Conservation (phyloP, 2,329 filamentous ascomycete genomes). For the Triangularia setosa region DNA sequence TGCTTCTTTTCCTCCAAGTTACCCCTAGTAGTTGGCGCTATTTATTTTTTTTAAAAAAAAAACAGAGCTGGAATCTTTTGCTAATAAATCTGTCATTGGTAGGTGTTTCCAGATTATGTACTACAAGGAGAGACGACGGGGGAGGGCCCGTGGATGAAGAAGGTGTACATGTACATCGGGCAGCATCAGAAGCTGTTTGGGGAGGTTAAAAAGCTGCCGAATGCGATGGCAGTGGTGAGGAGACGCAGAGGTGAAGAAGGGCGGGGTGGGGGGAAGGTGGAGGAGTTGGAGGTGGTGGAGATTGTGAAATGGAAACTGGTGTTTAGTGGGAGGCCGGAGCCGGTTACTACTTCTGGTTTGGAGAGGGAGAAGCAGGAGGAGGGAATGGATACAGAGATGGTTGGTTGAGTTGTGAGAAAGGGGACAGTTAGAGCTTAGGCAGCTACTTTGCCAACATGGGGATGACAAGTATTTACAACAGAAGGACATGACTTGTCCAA, state of each 20-base stretch:
- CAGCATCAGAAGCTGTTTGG: constrained; percentile 84
- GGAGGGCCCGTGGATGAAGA: constrained; percentile 73
- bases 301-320: constrained; percentile 83
- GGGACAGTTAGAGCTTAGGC: too few relatives aligned
- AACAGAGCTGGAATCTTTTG: too few relatives aligned
- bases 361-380: constrained; percentile 35
- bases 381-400: not conserved
- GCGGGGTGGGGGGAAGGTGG: constrained; percentile 38
- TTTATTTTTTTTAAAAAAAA: too few relatives aligned
- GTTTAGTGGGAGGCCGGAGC: constrained; percentile 81
- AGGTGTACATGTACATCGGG: constrained; percentile 82
- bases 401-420: not conserved
- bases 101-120: constrained; percentile 54
- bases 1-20: too few relatives aligned
- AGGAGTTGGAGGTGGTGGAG: constrained; percentile 77
- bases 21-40: too few relatives aligned
- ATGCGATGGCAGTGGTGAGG: constrained; percentile 73
- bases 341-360: constrained; percentile 48
- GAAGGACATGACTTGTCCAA: too few relatives aligned
- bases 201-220: constrained; percentile 81
- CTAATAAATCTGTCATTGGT: too few relatives aligned
- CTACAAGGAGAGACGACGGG: constrained; percentile 41
- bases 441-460: too few relatives aligned
- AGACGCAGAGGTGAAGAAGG: constrained; percentile 50
- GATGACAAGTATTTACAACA: too few relatives aligned